phyloP scores from a whole-genome alignment of 768 basidiomycete species.

The Serendipita sp. region DNA sequence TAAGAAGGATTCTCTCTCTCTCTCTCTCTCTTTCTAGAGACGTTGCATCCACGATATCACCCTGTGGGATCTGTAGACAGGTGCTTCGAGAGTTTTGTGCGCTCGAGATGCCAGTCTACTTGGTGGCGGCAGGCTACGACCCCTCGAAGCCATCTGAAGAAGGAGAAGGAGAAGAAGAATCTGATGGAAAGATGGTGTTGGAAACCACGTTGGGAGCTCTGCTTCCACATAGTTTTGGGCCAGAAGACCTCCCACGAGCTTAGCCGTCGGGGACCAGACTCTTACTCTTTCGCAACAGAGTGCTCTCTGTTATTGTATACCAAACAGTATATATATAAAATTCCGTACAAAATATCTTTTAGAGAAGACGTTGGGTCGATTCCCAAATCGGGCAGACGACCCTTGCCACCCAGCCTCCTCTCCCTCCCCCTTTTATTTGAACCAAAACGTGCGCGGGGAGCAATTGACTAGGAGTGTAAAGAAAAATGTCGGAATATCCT shows the following conservation, averaged over 20 bases:
- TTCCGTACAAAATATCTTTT: background rate
- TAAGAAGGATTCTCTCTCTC: no score
- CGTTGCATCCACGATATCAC: constrained; percentile 49
- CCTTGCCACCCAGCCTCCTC: background rate
- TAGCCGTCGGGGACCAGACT: background rate
- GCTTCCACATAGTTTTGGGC: constrained; percentile 78
- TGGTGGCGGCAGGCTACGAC: constrained; percentile 41
- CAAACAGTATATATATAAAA: no score
- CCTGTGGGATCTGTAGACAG: constrained; percentile 91
- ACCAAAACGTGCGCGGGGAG: no score
- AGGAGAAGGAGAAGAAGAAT: no score
- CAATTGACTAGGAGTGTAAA: no score
- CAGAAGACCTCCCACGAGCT: constrained; percentile 39
- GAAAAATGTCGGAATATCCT: no score
- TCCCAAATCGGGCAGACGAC: background rate
- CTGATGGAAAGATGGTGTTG: constrained; percentile 25
- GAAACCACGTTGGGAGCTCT: constrained; percentile 57
- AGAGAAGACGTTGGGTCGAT: background rate
- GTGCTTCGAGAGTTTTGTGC: constrained; percentile 76
- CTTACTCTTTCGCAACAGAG: background rate
- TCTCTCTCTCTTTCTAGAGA: constrained; percentile 31
- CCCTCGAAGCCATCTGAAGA: constrained; percentile 11
- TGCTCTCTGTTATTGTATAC: background rate
- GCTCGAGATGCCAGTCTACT: constrained; percentile 46
- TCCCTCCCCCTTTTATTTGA: background rate